These are phyloP conservation scores for Zarea fungicola DNA, from an alignment of 2,329 filamentous ascomycete genomes.

Conservation along the genomic window DNA sequence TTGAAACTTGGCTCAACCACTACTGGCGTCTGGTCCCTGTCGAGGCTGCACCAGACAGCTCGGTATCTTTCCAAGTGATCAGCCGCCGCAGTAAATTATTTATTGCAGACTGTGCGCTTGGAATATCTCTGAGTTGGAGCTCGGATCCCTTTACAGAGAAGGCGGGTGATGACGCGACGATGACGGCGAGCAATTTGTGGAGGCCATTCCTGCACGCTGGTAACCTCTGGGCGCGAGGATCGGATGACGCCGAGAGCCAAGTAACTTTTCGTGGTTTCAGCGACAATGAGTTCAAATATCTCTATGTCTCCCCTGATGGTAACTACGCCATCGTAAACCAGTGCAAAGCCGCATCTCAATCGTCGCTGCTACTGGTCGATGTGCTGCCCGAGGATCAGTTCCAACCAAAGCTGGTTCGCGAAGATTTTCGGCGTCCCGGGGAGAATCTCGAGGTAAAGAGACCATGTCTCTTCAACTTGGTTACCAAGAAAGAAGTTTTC, in stretches of 20 bases:
- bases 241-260: constrained; percentile 12
- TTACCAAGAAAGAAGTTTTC: constrained; percentile 16
- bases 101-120: constrained; percentile 8
- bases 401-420: constrained; percentile 20
- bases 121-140: constrained; percentile 6
- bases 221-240: constrained; percentile 6
- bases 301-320: constrained; percentile 17
- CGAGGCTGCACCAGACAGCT: background rate
- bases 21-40: constrained; percentile 14
- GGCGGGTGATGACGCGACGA: background rate
- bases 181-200: background rate
- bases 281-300: constrained; percentile 15
- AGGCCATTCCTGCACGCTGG: constrained; percentile 6
- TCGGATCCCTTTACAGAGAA: constrained; percentile 2
- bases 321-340: constrained; percentile 21
- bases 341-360: constrained; percentile 16
- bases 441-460: constrained; percentile 21
- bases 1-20: constrained; percentile 13
- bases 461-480: constrained; percentile 23
- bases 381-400: constrained; percentile 24
- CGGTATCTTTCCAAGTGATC: constrained; percentile 7
- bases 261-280: constrained; percentile 17
- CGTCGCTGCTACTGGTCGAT: constrained; percentile 18
- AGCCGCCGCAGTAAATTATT: constrained; percentile 1
- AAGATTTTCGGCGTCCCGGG: constrained; percentile 24